Conservation (phyloP, 768 basidiomycete species). For the Agaricus sinodeliciosus region DNA sequence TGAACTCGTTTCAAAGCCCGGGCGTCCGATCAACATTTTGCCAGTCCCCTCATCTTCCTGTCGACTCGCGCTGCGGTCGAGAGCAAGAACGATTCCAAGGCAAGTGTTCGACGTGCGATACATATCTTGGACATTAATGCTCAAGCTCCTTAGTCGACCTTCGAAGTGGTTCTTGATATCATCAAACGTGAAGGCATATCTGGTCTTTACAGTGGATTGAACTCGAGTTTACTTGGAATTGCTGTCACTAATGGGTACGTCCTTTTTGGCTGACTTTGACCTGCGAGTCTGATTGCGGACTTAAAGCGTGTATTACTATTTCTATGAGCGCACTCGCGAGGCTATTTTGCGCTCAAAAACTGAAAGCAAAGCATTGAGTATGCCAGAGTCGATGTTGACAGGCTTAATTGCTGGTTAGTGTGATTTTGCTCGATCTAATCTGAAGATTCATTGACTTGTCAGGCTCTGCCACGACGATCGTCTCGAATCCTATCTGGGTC, state of each 20-base stretch:
- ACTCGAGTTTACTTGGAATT: constrained; percentile 82
- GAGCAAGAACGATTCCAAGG: constrained; percentile 73
- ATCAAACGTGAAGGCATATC: constrained; percentile 78
- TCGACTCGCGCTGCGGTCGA: constrained; percentile 93
- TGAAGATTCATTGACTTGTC: neutral
- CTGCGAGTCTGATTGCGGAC: constrained; percentile 4
- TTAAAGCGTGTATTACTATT: constrained; percentile 85
- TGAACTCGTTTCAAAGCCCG: neutral
- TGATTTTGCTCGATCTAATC: neutral
- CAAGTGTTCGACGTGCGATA: constrained; percentile 20
- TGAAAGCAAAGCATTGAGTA: constrained; percentile 66
- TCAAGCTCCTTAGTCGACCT: constrained; percentile 41
- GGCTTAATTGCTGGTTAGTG: constrained; percentile 76
- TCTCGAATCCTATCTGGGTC: constrained; percentile 96
- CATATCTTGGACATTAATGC: constrained; percentile 2
- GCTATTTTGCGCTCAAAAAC: constrained; percentile 46
- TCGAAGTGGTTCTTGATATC: constrained; percentile 64
- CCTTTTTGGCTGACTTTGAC: neutral
- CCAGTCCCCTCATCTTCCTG: constrained; percentile 84
- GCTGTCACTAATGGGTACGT: constrained; percentile 87
- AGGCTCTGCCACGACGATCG: constrained; percentile 86
- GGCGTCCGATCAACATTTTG: constrained; percentile 8
- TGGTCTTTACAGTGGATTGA: constrained; percentile 84
- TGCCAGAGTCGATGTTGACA: constrained; percentile 84
- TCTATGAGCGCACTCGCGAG: constrained; percentile 69